Evolutionary conservation across 2,329 filamentous ascomycete genomes (phyloP), one percentile per base, ranked within the genome.

Genomic region (Xylariaceae sp.): DNA sequence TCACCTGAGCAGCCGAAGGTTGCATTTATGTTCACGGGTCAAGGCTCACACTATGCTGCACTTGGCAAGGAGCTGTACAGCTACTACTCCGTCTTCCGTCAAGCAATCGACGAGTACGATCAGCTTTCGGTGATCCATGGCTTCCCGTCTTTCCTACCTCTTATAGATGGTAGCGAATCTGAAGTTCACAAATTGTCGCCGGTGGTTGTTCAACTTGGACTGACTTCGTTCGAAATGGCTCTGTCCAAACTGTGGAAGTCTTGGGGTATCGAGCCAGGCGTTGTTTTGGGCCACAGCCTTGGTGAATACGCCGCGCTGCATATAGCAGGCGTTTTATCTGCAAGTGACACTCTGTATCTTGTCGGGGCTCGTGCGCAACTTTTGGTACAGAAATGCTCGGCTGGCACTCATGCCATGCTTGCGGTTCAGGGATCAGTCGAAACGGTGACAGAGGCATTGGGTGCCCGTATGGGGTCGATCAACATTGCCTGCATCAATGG

Each of bases 261-360:
- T 1, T 80, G 77, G 75, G 79, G 78, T 35, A 68, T 83, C 48
- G 68, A 65, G 39, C 80, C 80, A 2, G 73, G 76, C 14, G 78
- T 71, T 6, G 79, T 83, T 1, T 64, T 82, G 12, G 80, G 80
- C 15, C 80, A 82, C 66, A 87, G 83, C 58, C 71, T 90, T 27
- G 86, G 86, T 46, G 86, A 90, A 66, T 89, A 89, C 59, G 85
- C 86, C 35, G 86, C 86, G 38, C 77, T 90, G 11, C 77, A 87
- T 59, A 76, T 83, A 38, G 83, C 86, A 46, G 86, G 85, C 44
- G 85, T 89, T 14, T 72, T 89, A 30, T 87, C 85, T 15, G 82
- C 80, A 17, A 81, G 80, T 58, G 86, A 90, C 63, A 81, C 86
- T 61, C 79, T 92, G 48, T 85, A 83, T 56, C 74, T 91, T 1